Conservation (phyloP, 768 basidiomycete genomes). For the Suillus clintonianus region DNA sequence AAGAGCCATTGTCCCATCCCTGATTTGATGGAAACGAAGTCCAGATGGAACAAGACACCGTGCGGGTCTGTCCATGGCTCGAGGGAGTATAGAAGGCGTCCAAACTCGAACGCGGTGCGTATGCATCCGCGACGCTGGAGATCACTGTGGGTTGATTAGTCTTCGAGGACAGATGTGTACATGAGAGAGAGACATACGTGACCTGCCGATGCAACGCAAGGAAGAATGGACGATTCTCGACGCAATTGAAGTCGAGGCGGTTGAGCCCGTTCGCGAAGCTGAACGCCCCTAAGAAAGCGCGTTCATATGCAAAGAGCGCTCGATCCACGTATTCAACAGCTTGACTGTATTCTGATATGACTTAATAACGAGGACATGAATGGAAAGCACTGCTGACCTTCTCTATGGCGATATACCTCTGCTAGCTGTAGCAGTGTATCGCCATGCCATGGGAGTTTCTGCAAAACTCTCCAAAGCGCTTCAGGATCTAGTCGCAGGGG, state of each 20-base stretch:
- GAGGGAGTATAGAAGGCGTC: constrained; percentile 79
- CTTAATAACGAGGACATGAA: background rate
- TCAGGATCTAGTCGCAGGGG: constrained; percentile 61
- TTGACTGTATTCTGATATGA: constrained; percentile 68
- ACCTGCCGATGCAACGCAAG: constrained; percentile 84
- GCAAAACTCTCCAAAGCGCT: constrained; percentile 74
- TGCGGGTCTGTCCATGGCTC: constrained; percentile 92
- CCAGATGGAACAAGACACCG: constrained; percentile 79
- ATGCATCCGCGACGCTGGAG: constrained; percentile 87
- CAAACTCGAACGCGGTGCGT: constrained; percentile 89
- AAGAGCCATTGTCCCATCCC: constrained; percentile 82
- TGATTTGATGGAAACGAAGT: constrained; percentile 82
- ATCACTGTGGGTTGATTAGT: constrained; percentile 49
- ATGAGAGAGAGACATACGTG: constrained; percentile 48
- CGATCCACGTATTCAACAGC: constrained; percentile 89
- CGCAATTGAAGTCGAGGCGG: constrained; percentile 84
- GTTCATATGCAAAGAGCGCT: constrained; percentile 92
- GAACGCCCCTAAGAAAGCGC: constrained; percentile 85
- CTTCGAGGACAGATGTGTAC: background rate
- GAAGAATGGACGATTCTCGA: constrained; percentile 94
- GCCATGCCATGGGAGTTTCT: constrained; percentile 84
- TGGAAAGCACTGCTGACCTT: constrained; percentile 54
- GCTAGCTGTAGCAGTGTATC: constrained; percentile 88
- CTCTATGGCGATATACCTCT: constrained; percentile 83
- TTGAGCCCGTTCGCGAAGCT: constrained; percentile 80